A percentile compares a stretch with the other conserved stretches of the same genome.
Conservation (phyloP, 2,329 filamentous ascomycete species). For the Trichoderma gracile region DNA sequence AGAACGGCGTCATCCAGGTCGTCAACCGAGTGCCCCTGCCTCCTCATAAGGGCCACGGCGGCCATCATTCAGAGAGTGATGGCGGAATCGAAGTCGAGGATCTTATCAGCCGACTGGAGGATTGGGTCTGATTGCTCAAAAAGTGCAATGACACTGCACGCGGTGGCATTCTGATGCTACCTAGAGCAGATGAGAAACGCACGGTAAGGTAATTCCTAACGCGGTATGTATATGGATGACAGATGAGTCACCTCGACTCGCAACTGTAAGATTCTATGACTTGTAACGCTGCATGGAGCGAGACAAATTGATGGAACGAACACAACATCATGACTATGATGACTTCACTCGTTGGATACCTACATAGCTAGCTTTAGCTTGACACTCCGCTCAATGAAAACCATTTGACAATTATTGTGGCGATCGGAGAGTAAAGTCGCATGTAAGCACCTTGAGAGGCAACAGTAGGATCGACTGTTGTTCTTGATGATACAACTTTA, state of each 20-base stretch:
- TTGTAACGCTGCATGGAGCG: not conserved
- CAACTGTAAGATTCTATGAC: not conserved
- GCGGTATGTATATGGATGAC: conserved; percentile 4
- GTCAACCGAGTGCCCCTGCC: conserved; percentile 73
- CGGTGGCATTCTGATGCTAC: not conserved
- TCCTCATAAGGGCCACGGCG: conserved; percentile 49
- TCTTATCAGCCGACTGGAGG: conserved; percentile 35
- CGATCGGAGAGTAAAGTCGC: not conserved
- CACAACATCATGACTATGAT: not conserved
- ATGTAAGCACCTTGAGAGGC: not conserved
- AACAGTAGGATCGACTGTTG: too few species aligned
- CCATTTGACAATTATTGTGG: not conserved
- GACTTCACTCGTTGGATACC: not conserved
- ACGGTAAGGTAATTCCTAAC: not conserved
- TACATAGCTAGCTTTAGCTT: not conserved
- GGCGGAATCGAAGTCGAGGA: conserved; percentile 35
- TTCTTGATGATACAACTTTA: too few species aligned
- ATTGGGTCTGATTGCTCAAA: conserved; percentile 29
- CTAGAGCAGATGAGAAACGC: not conserved
- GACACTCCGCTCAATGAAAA: not conserved
- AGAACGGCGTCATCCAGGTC: conserved; percentile 82
- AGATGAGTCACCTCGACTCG: not conserved
- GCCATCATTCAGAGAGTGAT: conserved; percentile 14
- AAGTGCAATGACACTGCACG: not conserved
- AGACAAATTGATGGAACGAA: not conserved